These are phyloP conservation scores for Penicillium nordicum DNA, from an alignment of 2,329 filamentous ascomycete species.

Conservation along the genomic window DNA sequence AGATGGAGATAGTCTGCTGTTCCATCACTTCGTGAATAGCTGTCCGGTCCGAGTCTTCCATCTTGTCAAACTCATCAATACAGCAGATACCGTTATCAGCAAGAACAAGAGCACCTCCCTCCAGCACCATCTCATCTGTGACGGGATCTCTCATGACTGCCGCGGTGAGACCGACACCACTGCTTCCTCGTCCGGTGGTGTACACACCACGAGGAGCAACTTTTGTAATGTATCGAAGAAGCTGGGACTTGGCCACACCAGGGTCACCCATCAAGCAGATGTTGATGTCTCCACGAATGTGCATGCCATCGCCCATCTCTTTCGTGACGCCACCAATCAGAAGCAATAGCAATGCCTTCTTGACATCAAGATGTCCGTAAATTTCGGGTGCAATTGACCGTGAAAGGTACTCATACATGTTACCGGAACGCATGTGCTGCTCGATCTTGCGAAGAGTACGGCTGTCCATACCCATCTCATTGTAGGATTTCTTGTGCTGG, in stretches of 20 bases:
- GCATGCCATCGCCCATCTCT: constrained; percentile 96
- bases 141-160: constrained; percentile 79
- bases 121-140: constrained; percentile 73
- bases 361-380: constrained; percentile 92
- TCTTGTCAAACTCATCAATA: constrained; percentile 84
- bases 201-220: constrained; percentile 90
- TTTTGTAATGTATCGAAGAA: constrained; percentile 97
- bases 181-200: constrained; percentile 77
- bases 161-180: constrained; percentile 75
- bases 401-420: constrained; percentile 92
- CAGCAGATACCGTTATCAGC: constrained; percentile 81
- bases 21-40: constrained; percentile 88
- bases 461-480: constrained; percentile 81
- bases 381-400: constrained; percentile 98
- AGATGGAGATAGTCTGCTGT: constrained; percentile 79
- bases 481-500: constrained; percentile 98
- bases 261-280: constrained; percentile 98
- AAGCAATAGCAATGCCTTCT: constrained; percentile 93
- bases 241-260: constrained; percentile 97
- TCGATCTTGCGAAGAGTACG: constrained; percentile 79
- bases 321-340: constrained; percentile 96
- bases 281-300: constrained; percentile 98
- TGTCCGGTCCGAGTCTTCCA: constrained; percentile 74
- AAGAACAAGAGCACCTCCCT: constrained; percentile 74
- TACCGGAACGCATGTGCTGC: constrained; percentile 76